A percentile compares a stretch with the other conserved stretches of the same genome.
These are phyloP conservation scores for Paecilomyces fulvus DNA, from an alignment of 2,329 filamentous ascomycete genomes.

Conservation along the genomic window DNA sequence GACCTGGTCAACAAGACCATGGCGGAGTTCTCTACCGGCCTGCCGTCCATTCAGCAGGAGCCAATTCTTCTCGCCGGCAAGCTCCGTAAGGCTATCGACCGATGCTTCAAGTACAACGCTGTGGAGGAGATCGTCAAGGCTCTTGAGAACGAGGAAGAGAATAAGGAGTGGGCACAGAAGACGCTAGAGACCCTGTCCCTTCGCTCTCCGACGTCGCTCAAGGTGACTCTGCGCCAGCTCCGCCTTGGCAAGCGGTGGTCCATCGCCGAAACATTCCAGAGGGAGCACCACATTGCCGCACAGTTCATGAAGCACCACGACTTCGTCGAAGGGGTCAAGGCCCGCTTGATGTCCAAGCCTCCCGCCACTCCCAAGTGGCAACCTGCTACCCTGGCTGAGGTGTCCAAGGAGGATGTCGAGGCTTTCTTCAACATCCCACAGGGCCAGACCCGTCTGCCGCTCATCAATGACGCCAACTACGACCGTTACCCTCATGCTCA, in stretches of 20 bases:
- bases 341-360: constrained; percentile 65
- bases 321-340: constrained; percentile 84
- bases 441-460: constrained; percentile 42
- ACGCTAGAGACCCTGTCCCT: constrained; percentile 66
- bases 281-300: constrained; percentile 74
- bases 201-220: constrained; percentile 77
- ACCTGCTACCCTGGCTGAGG: constrained; percentile 62
- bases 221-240: constrained; percentile 79
- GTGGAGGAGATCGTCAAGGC: constrained; percentile 64
- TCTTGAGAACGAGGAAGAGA: constrained; percentile 47
- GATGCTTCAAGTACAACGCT: constrained; percentile 62
- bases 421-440: constrained; percentile 58
- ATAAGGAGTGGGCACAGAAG: constrained; percentile 66
- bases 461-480: constrained; percentile 58
- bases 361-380: constrained; percentile 63
- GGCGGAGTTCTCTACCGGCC: constrained; percentile 79
- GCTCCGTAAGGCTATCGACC: constrained; percentile 73
- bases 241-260: constrained; percentile 65
- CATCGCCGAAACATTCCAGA: constrained; percentile 75
- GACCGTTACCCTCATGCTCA: constrained; percentile 60
- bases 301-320: constrained; percentile 88
- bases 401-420: constrained; percentile 51
- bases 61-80: constrained; percentile 59
- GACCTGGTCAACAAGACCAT: constrained; percentile 75
- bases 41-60: constrained; percentile 56